phyloP scores from a whole-genome alignment of 768 basidiomycete genomes.

The Cystofilobasidium capitatum region DNA sequence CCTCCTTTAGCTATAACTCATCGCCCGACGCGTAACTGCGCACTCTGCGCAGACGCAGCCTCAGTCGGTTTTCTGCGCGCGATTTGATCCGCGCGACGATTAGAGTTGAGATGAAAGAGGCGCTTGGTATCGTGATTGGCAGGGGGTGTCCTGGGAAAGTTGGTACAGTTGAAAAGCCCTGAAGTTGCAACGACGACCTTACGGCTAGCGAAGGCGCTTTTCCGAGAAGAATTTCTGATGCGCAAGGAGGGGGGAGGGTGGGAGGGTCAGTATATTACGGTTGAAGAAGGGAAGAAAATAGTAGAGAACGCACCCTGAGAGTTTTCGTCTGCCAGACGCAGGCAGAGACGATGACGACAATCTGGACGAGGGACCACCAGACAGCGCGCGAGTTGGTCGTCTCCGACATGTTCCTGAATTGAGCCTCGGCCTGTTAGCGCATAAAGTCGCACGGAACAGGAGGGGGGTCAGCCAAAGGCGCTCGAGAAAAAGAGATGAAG shows the following conservation, averaged over 20 bases:
- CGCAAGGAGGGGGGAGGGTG: neutral
- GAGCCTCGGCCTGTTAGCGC: conserved; percentile 55
- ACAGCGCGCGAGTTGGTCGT: conserved; percentile 81
- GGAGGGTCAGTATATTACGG: neutral
- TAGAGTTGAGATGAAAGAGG: too few relatives aligned
- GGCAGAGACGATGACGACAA: conserved; percentile 68
- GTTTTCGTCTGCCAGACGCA: conserved; percentile 90
- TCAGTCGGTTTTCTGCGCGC: too few relatives aligned
- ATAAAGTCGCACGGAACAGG: neutral
- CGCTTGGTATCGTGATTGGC: too few relatives aligned
- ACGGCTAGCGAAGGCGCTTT: conserved; percentile 23
- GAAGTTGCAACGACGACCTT: too few relatives aligned
- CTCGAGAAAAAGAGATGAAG: neutral
- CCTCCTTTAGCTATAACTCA: too few relatives aligned
- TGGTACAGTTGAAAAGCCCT: too few relatives aligned
- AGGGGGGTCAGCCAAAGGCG: neutral
- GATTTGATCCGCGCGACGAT: too few relatives aligned
- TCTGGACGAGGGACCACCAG: conserved; percentile 87
- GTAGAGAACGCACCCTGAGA: conserved; percentile 55
- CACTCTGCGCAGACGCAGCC: too few relatives aligned
- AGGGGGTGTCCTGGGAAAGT: too few relatives aligned
- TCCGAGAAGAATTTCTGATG: conserved; percentile 27
- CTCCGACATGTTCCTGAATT: conserved; percentile 82
- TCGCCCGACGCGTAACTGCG: too few relatives aligned
- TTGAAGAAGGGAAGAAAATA: neutral